Conservation (phyloP, 108 stramenopile genomes). For the Nitzschia putrida region DNA sequence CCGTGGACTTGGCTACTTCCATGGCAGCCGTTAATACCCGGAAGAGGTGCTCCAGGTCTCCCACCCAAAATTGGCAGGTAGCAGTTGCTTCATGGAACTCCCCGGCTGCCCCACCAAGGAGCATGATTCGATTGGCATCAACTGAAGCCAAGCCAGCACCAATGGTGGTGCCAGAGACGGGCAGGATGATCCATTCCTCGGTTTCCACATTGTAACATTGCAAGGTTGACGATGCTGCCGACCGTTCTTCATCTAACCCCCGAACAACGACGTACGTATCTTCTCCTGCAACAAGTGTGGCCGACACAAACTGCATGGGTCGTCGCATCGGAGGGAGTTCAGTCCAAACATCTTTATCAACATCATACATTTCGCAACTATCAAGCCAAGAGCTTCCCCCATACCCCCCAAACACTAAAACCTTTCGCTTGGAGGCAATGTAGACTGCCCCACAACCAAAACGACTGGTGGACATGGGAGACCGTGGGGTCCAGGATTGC, state of each 20-base stretch:
- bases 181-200: constrained; percentile 6
- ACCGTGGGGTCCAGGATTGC: background rate
- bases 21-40: background rate
- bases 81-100: constrained; percentile 4
- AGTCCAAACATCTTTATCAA: constrained; percentile 5
- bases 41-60: background rate
- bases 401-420: constrained; percentile 12
- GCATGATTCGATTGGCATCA: background rate
- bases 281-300: background rate
- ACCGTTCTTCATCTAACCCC: background rate
- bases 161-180: background rate
- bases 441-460: constrained; percentile 17
- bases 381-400: constrained; percentile 9
- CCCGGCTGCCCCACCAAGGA: constrained; percentile 1
- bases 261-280: constrained; percentile 9
- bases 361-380: constrained; percentile 14
- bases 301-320: constrained; percentile 7
- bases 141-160: background rate
- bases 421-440: background rate
- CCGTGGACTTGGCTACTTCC: background rate
- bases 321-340: background rate
- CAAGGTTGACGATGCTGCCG: background rate
- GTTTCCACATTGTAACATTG: constrained; percentile 8
- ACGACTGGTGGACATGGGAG: constrained; percentile 7
- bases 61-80: constrained; percentile 5